phyloP scores from a whole-genome alignment of 2,329 filamentous ascomycete species.

The Zopfia rhizophila region DNA sequence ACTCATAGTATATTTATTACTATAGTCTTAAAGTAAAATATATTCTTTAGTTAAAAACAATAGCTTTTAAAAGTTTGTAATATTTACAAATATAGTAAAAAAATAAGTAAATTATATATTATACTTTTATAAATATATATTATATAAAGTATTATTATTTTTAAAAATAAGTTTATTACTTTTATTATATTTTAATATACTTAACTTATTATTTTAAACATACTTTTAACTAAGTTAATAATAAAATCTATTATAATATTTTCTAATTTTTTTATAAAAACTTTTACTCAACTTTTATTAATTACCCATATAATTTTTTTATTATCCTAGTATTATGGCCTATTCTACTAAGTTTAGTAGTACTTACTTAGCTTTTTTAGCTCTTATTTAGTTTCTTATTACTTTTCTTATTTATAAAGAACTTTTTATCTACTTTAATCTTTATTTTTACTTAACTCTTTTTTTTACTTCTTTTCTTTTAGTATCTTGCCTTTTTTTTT shows the following conservation, averaged over 20 bases:
- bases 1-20: background rate
- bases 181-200: conserved; percentile 1
- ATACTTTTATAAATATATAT: conserved; percentile 1
- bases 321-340: too few species aligned
- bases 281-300: too few species aligned
- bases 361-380: too few species aligned
- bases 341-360: too few species aligned
- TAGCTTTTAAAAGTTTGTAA: background rate
- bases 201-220: conserved; percentile 1
- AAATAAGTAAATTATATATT: conserved; percentile 1
- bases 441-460: too few species aligned
- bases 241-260: conserved; percentile 4
- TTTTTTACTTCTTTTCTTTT: too few species aligned
- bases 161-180: conserved; percentile 1
- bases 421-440: too few species aligned
- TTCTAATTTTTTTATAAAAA: background rate
- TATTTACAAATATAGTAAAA: conserved; percentile 3
- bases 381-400: too few species aligned
- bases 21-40: conserved; percentile 1
- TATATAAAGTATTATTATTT: conserved; percentile 3
- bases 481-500: too few species aligned
- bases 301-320: too few species aligned
- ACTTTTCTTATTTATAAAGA: too few species aligned
- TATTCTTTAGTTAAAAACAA: background rate
- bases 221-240: conserved; percentile 2